Evolutionary conservation across 2,329 filamentous ascomycete genomes (phyloP).

Genomic region (Elsinoe batatas): DNA sequence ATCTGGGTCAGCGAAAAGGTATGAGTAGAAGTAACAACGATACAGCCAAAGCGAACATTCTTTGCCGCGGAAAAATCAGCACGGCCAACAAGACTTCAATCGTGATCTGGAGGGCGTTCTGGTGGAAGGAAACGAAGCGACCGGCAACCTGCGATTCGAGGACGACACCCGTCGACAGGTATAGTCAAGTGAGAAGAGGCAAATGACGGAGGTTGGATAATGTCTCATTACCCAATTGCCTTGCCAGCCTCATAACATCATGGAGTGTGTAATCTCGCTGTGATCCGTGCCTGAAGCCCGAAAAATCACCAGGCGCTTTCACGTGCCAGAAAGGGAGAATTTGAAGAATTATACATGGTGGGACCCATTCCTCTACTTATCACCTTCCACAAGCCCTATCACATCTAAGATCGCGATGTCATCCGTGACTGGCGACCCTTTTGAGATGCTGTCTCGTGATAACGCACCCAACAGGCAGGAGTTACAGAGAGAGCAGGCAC

Average conservation of each 20-base stretch:
- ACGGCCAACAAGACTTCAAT: not conserved
- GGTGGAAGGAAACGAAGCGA: no score
- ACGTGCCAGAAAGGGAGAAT: not conserved
- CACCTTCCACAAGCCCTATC: not conserved
- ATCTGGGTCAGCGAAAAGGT: slow-evolving; percentile 83
- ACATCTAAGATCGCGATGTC: not conserved
- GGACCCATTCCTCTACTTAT: not conserved
- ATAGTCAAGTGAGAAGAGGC: no score
- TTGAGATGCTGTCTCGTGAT: not conserved
- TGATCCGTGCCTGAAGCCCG: no score
- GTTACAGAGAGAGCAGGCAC: not conserved
- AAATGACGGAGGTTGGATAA: no score
- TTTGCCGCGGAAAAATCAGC: not conserved
- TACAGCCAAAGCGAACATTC: not conserved
- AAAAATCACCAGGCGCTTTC: not conserved
- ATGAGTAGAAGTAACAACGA: slow-evolving; percentile 28
- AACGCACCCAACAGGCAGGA: not conserved
- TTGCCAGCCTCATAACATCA: no score
- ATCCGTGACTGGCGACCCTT: not conserved
- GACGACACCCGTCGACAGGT: no score
- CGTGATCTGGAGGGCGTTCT: no score
- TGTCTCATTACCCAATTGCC: no score
- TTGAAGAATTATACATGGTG: not conserved
- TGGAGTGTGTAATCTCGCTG: no score
- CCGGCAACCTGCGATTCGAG: no score